These are phyloP conservation scores for Canavalia ensiformis DNA, from an alignment of 306 rosid genomes.

Conservation along the genomic window DNA sequence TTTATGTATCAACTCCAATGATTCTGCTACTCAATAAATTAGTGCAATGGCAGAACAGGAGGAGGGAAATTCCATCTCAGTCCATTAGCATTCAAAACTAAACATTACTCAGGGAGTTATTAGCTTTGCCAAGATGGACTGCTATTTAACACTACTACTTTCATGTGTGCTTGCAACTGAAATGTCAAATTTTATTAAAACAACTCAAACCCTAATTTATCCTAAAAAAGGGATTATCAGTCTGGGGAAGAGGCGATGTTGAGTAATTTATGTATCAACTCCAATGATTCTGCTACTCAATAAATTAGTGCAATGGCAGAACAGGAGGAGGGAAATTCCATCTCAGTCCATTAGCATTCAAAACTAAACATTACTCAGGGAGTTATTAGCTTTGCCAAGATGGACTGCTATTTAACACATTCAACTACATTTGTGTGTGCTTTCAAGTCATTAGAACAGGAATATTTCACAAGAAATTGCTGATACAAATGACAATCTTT, in stretches of 20 bases:
- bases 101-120: slow-evolving; percentile 50
- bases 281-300: slow-evolving; percentile 57
- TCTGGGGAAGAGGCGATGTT: background rate
- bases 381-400: slow-evolving; percentile 79
- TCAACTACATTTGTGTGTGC: background rate
- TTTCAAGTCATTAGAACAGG: background rate
- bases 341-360: slow-evolving; percentile 76
- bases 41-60: slow-evolving; percentile 52
- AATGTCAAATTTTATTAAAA: too few species aligned
- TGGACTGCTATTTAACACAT: slow-evolving; percentile 53
- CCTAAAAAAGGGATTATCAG: too few species aligned
- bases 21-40: slow-evolving; percentile 51
- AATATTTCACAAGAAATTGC: background rate
- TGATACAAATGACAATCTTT: background rate
- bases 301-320: slow-evolving; percentile 41
- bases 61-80: slow-evolving; percentile 41
- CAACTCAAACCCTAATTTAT: too few species aligned
- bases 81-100: slow-evolving; percentile 84
- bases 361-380: slow-evolving; percentile 58
- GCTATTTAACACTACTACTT: background rate
- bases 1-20: slow-evolving; percentile 56
- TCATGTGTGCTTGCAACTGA: too few species aligned
- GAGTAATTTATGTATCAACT: slow-evolving; percentile 49
- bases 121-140: slow-evolving; percentile 89
- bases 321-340: slow-evolving; percentile 45